Conservation (phyloP, 495 filamentous ascomycete genomes). For the Penicillium paxilli region DNA sequence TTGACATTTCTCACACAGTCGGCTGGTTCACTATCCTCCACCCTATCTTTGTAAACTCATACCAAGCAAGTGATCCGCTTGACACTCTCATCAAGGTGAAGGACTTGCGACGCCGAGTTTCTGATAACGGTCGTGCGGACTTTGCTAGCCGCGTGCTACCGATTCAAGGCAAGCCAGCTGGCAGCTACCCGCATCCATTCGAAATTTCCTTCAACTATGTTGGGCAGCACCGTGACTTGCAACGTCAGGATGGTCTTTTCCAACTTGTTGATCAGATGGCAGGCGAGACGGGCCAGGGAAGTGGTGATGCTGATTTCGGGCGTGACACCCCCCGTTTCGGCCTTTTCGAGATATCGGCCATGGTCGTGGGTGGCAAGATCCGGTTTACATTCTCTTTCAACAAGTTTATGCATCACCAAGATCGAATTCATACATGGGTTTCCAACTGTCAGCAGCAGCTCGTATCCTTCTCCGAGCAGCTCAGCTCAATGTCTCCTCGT, state of each 20-base stretch:
- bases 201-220: conserved; percentile 74
- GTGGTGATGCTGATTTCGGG: conserved; percentile 59
- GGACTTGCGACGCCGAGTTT: conserved; percentile 41
- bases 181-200: conserved; percentile 55
- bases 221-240: conserved; percentile 62
- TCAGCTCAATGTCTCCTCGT: conserved; percentile 49
- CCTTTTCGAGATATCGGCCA: conserved; percentile 64
- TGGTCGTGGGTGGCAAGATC: conserved; percentile 58
- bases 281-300: conserved; percentile 44
- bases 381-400: conserved; percentile 67
- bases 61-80: conserved; percentile 29
- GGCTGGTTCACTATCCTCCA: conserved; percentile 64
- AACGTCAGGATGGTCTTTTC: conserved; percentile 61
- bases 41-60: conserved; percentile 38
- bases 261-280: conserved; percentile 54
- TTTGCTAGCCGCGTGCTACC: conserved; percentile 52
- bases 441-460: conserved; percentile 57
- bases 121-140: conserved; percentile 51
- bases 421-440: conserved; percentile 59
- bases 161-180: conserved; percentile 36
- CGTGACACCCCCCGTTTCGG: conserved; percentile 58
- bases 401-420: conserved; percentile 57
- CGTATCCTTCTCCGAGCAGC: conserved; percentile 45
- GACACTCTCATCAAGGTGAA: conserved; percentile 47
- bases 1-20: conserved; percentile 59